These are phyloP conservation scores for Sedum album DNA, from an alignment of 164 flowering plant species.

Conservation along the genomic window DNA sequence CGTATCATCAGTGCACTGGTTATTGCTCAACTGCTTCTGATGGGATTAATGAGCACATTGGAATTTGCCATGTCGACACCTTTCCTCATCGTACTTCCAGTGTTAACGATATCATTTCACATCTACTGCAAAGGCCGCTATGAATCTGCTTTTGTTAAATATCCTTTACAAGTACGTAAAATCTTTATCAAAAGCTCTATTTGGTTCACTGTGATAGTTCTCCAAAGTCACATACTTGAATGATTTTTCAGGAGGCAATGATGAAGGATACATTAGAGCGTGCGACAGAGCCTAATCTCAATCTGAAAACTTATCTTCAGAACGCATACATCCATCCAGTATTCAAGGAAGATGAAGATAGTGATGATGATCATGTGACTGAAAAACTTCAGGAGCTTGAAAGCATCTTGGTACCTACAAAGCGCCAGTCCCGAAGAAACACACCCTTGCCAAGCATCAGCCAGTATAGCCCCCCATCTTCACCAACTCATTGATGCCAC, in stretches of 20 bases:
- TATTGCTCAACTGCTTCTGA: conserved; percentile 43
- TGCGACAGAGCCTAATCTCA: conserved; percentile 56
- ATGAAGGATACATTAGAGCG: conserved; percentile 75
- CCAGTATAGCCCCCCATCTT: conserved; percentile 41
- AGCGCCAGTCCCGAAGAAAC: conserved; percentile 76
- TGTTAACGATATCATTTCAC: conserved; percentile 44
- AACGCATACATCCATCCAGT: conserved; percentile 69
- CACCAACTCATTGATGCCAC: conserved; percentile 23
- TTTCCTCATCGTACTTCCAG: conserved; percentile 46
- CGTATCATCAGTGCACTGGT: conserved; percentile 42
- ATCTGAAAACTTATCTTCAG: conserved; percentile 56
- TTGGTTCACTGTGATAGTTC: not conserved
- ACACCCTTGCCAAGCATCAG: conserved; percentile 65
- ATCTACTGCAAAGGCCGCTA: conserved; percentile 54
- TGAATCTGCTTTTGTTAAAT: conserved; percentile 45
- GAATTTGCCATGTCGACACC: conserved; percentile 38
- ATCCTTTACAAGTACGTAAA: conserved; percentile 49
- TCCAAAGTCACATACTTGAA: not conserved
- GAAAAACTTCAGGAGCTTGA: conserved; percentile 33
- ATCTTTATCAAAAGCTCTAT: not conserved
- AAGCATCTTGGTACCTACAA: conserved; percentile 57
- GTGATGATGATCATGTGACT: conserved; percentile 19
- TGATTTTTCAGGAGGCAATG: conserved; percentile 61
- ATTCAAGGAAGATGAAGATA: conserved; percentile 37
- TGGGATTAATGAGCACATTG: conserved; percentile 54